Base-by-base conservation (phyloP, 2,329 filamentous ascomycete species). In the Aspergillus niger region DNA sequence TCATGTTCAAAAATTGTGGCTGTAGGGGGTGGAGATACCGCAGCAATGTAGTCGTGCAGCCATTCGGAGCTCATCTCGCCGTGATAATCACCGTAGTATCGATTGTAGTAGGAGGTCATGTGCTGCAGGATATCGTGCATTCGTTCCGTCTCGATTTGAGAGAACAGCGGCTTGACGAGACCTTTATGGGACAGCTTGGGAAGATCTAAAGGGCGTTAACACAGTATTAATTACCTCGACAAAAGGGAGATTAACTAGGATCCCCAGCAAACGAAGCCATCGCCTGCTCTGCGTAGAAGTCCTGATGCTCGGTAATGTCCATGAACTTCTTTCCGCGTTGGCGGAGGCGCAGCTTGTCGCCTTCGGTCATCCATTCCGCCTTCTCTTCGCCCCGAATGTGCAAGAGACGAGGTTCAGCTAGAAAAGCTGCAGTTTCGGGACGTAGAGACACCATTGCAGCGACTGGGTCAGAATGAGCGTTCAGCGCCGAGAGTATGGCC, bases 81-180 rank as follows among this genome's bases (percentile, higher is more conserved):
- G 41, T 55, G 53, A 11, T 47, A 44, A 3, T 39, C 53, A 2
- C 53, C 53, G n/a, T 55, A 55, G 26, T 55, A 55, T 26, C 53
- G 53, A 26, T 55, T 55, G 26, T 55, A 55, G 53, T 55, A 55
- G 39, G 38, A 30, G n/a, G 53, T 55, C 53, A 55, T 55, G 22
- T 55, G 53, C 39, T 26, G 39, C 2, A 55, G 53, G 7, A 47
- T 26, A 30, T 55, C n/a, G 26, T 47, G n/a, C 53, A 55, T 55
- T 3, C 41, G 53, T 10, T 43, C 24, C 6, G 41, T 47, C 26
- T 55, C 39, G 28, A 55, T 17, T 15, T 47, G 53, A 3, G 41
- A 39, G 22, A 55, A 55, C 10, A 55, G 41, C 22, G 53, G 53
- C 10, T 32, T 43, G 5, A 55, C 39, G 17, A 44, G 43, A 41